Percentiles rank a stretch among this genome's conserved stretches.
phyloP scores from a whole-genome alignment of 306 rosid genomes.

The Lupinus albus region DNA sequence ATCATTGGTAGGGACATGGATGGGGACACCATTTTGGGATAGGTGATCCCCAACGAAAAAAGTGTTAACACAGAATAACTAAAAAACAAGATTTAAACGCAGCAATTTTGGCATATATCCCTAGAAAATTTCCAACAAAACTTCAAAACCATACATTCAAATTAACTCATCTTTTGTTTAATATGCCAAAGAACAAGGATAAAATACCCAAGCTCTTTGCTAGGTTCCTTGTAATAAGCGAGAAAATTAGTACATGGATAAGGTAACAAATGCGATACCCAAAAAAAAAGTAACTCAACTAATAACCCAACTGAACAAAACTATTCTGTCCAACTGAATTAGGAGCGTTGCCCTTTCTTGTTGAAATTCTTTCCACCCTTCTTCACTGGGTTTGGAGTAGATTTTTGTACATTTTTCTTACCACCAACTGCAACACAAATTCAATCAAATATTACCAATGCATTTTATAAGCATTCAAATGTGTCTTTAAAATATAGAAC shows the following conservation, averaged over 20 bases:
- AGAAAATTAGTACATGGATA: conserved; percentile 23
- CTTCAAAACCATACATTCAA: not conserved
- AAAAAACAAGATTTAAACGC: not conserved
- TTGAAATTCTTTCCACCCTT: conserved; percentile 58
- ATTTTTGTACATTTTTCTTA: conserved; percentile 66
- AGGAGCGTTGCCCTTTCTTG: conserved; percentile 54
- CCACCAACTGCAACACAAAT: conserved; percentile 55
- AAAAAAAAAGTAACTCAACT: not conserved
- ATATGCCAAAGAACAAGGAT: too few species aligned
- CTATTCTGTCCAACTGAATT: conserved; percentile 52
- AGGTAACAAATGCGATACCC: not conserved
- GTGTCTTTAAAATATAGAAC: not conserved
- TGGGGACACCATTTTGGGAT: too few species aligned
- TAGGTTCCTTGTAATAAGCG: conserved; percentile 31
- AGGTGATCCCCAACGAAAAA: not conserved
- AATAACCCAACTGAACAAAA: not conserved
- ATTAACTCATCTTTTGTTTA: too few species aligned
- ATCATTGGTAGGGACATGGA: too few species aligned
- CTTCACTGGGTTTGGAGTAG: conserved; percentile 82
- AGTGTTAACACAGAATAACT: not conserved
- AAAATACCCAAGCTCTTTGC: not conserved
- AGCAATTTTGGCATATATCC: not conserved
- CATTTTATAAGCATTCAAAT: too few species aligned
- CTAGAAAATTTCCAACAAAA: conserved; percentile 12
- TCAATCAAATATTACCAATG: conserved; percentile 3